Evolutionary conservation across 2,329 filamentous ascomycete species (phyloP), one percentile per base, ranked within the genome.

Genomic region (Arthrobotrys musiformis): DNA sequence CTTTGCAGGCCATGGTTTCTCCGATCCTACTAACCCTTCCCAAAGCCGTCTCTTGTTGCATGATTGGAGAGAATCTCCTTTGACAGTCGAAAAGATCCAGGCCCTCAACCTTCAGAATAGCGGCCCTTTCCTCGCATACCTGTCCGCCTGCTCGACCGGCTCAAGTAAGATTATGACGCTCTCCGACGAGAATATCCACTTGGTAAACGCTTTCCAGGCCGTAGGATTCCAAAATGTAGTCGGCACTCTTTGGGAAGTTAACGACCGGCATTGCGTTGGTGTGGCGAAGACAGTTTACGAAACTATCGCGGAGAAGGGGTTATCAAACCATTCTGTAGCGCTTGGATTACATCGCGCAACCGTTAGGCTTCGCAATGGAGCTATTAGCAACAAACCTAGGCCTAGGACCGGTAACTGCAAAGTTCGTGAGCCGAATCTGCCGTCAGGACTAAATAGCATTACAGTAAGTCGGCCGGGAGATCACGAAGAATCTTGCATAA

Each of bases 1-100:
- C 73, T 86, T 86, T 62, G 84, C 85, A 0, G 83, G 85, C 5
- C 84, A 85, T 64, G 84, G 83, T 0, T 1, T 26, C 0, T 78
- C 81, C 0, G 66, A 84, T 64, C 3, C 24, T 0, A 2, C 2
- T 0, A 81, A 84, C 6, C 83, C 84, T 0, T 82, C 81, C 5
- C 74, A 79, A 50, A 84, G 83, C 74, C 62, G 17, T 48, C 72
- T 84, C 1, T 78, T 83, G 1, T 79, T 83, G 15, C 19, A 64
- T 1, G 72, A 76, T 44, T 69, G 64, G 72, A 24, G 33, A 42
- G 60, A 17, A 4, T 50, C 44, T 0, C 63, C 56, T 11, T 35
- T 76, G 3, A 70, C 72, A 0, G 64, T 64, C 8, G 44, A 24
- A 24, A 60, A 24, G 2, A 44, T 76, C 22, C 54, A 60, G 40